Evolutionary conservation across 2,329 filamentous ascomycete genomes (phyloP).

Genomic region (Shiraia bambusicola): DNA sequence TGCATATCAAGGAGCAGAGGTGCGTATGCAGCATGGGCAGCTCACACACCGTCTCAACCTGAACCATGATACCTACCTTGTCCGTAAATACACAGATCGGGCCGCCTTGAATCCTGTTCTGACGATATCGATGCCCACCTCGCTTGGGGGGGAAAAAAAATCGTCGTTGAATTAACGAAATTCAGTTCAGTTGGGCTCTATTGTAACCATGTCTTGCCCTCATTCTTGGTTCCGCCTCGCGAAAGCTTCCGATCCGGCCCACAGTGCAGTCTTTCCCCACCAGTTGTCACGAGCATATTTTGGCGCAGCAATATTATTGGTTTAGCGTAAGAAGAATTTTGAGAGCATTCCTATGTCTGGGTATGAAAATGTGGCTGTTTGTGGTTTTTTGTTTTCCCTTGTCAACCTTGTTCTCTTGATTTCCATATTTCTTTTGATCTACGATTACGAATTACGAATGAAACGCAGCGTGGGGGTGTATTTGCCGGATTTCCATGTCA

Average conservation of each 20-base stretch:
- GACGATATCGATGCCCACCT: too few relatives aligned
- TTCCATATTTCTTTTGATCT: background rate
- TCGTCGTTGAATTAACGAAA: too few relatives aligned
- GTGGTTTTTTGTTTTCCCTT: slow-evolving; percentile 7
- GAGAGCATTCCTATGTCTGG: background rate
- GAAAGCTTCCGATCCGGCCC: background rate
- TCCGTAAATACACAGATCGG: too few relatives aligned
- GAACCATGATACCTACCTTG: too few relatives aligned
- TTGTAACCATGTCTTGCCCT: background rate
- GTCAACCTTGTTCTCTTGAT: background rate
- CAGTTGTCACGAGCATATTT: slow-evolving; percentile 1
- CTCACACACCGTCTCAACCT: too few relatives aligned
- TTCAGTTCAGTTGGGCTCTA: too few relatives aligned
- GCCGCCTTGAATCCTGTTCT: too few relatives aligned
- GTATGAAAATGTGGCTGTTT: slow-evolving; percentile 5
- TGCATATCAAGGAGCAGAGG: too few relatives aligned
- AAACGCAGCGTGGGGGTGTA: slow-evolving; percentile 27
- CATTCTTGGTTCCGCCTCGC: background rate
- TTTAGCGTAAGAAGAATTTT: background rate
- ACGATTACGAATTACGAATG: slow-evolving; percentile 14
- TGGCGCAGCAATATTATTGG: background rate
- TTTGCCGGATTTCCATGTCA: slow-evolving; percentile 6
- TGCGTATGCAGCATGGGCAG: too few relatives aligned
- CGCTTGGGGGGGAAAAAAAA: too few relatives aligned
- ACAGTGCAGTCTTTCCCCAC: background rate